A percentile compares a stretch with the other conserved stretches of the same genome.
phyloP scores from a whole-genome alignment of 176 grass and related monocot species.

The bread wheat (Triticum aestivum) region DNA sequence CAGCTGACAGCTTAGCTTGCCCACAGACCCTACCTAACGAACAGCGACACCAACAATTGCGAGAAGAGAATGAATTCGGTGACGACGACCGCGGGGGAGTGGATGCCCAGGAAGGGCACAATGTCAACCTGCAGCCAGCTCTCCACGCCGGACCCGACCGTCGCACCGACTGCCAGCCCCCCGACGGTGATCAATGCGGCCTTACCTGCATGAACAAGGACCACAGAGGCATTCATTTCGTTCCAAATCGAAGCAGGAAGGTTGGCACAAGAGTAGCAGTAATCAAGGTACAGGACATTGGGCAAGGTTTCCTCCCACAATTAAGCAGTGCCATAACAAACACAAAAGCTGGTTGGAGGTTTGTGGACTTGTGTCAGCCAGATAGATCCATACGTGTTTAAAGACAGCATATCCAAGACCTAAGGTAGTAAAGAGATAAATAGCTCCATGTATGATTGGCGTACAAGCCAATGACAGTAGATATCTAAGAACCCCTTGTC shows the following conservation, averaged over 20 bases:
- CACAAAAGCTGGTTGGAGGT: constrained; percentile 30
- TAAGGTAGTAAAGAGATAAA: background rate
- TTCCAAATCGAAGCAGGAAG: constrained; percentile 33
- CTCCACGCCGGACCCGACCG: constrained; percentile 75
- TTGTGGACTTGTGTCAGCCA: constrained; percentile 17
- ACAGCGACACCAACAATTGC: constrained; percentile 76
- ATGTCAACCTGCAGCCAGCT: constrained; percentile 94
- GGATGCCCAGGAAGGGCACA: constrained; percentile 80
- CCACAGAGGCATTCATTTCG: constrained; percentile 27
- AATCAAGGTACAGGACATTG: constrained; percentile 1
- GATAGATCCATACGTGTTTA: constrained; percentile 19
- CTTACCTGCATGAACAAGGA: constrained; percentile 77
- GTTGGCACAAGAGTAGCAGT: constrained; percentile 24
- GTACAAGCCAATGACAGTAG: background rate
- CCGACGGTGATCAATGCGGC: constrained; percentile 75
- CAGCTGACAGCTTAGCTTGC: constrained; percentile 21
- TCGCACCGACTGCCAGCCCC: constrained; percentile 69
- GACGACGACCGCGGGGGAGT: constrained; percentile 80
- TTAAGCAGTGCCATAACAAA: constrained; percentile 25
- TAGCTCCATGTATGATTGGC: background rate
- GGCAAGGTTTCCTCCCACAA: constrained; percentile 23
- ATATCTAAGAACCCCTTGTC: background rate
- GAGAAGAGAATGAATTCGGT: constrained; percentile 97
- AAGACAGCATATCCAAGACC: background rate
- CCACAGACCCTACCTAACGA: constrained; percentile 59